phyloP scores from a whole-genome alignment of 1,139 yeast genomes.

The Suzukiozyma palmioleophila region DNA sequence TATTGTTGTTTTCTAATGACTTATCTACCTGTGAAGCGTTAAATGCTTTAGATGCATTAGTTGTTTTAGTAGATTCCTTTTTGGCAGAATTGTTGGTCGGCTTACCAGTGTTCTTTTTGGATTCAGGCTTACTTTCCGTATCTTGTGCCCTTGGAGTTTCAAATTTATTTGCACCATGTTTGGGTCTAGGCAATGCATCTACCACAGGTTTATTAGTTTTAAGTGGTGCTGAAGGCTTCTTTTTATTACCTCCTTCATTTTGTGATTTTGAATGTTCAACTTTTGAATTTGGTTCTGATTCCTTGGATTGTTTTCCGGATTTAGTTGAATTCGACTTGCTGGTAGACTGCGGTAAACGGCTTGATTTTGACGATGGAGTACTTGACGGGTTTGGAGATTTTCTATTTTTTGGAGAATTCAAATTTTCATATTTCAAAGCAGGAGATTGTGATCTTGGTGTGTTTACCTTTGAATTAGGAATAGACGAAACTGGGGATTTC shows the following conservation, averaged over 20 bases:
- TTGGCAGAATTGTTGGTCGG: too few relatives aligned
- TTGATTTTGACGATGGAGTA: neutral
- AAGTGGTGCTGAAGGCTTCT: too few relatives aligned
- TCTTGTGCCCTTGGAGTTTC: neutral
- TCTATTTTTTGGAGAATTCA: neutral
- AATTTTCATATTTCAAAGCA: neutral
- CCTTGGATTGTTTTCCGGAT: too few relatives aligned
- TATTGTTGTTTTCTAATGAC: slow-evolving; percentile 44
- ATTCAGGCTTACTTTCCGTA: neutral
- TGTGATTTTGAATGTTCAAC: too few relatives aligned
- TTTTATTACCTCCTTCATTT: too few relatives aligned
- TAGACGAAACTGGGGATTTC: slow-evolving; percentile 10
- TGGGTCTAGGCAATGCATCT: neutral
- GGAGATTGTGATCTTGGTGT: slow-evolving; percentile 5
- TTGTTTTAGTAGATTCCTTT: neutral
- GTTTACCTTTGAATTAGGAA: slow-evolving; percentile 4
- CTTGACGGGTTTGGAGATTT: neutral
- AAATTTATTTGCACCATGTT: neutral
- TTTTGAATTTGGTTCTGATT: too few relatives aligned
- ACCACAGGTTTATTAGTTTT: neutral
- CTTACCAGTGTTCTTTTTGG: too few relatives aligned
- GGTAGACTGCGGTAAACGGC: too few relatives aligned
- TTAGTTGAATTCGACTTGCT: too few relatives aligned
- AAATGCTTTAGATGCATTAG: neutral
- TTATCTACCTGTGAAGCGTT: neutral